These are phyloP conservation scores for Raffaelea albimanens DNA, from an alignment of 2,329 filamentous ascomycete genomes.

Conservation along the genomic window DNA sequence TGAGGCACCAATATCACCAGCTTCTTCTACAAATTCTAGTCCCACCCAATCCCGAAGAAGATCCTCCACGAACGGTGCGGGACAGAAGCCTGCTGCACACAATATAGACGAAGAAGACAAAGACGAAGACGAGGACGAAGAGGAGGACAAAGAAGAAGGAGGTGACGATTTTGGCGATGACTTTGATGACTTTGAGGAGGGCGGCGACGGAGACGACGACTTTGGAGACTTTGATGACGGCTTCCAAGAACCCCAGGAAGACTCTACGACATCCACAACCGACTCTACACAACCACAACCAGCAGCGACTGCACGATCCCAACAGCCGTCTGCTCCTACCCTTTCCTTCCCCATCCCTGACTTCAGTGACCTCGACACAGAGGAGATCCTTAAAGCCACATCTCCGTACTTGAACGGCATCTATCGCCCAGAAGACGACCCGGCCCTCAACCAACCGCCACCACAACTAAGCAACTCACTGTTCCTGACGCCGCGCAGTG, in stretches of 20 bases:
- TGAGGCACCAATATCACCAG: conserved; percentile 23
- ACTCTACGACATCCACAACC: background rate
- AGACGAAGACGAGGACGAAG: conserved; percentile 4
- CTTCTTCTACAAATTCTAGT: conserved; percentile 16
- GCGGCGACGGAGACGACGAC: conserved; percentile 31
- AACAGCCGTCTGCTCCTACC: conserved; percentile 10
- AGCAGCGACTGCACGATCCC: conserved; percentile 16
- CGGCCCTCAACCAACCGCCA: conserved; percentile 10
- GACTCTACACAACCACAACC: conserved; percentile 15
- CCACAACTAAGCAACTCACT: conserved; percentile 49
- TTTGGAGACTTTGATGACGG: conserved; percentile 66
- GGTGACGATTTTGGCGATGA: conserved; percentile 17
- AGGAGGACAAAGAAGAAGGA: conserved; percentile 16
- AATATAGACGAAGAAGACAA: conserved; percentile 13
- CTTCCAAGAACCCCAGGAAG: conserved; percentile 46
- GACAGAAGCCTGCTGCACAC: conserved; percentile 3
- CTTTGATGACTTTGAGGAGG: conserved; percentile 25
- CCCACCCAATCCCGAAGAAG: conserved; percentile 22
- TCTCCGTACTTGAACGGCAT: conserved; percentile 58
- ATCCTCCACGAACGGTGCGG: conserved; percentile 13
- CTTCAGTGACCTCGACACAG: conserved; percentile 50
- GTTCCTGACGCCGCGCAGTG: conserved; percentile 77
- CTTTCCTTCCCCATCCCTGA: conserved; percentile 47
- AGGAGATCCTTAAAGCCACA: conserved; percentile 51
- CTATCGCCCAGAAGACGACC: conserved; percentile 51